Base-by-base conservation (phyloP, 176 grass and related monocot species). In the Hyparrhenia diplandra region DNA sequence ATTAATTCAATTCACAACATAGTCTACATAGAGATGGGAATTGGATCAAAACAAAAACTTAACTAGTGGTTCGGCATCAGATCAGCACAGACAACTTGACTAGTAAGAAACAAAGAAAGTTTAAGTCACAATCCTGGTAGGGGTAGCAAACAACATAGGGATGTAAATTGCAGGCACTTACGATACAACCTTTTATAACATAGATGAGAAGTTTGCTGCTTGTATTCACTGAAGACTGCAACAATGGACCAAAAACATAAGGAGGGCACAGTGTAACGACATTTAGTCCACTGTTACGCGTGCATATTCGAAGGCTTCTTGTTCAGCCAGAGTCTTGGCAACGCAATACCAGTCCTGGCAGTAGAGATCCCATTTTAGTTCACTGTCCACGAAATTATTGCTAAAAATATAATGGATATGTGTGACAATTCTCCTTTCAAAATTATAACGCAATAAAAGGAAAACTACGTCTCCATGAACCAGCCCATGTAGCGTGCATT, bases 311-410 rank as follows among this genome's bases (percentile, higher is more conserved):
- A 77, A 60, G 18, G 84, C 84, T 32, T 71, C 25, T 5, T 76
- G 23, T 66, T 92, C 90, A 35, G 87, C 87, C 20, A 83, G 16
- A 61, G 83, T 89, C 39, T 92, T 89, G 23, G 87, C 84, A 78
- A 81, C 64, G 40, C 9, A 68, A 40, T 87, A 92, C 76, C 87
- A 92, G 27, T 89, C 58, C 87, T 89, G 45, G 28, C 51, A 89
- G 6, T 4, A 74, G 69, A 79, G 23, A 25, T 31, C 18, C 1
- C 35, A 23, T 58, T 55, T 78, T 45, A 83, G 57, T 46, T 46
- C 4, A 1, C 37, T 42, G 20, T 59, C 21, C n/a, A 34, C 49
- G 58, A 20, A 52, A 20, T 45, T 7, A 20, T 20, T 20, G 47
- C 47, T 52, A 52, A 20, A 49, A 49, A 46, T 45, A 41, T 41